Conservation (phyloP, 1,284 basidiomycete species). For the Neonothopanus nambi region DNA sequence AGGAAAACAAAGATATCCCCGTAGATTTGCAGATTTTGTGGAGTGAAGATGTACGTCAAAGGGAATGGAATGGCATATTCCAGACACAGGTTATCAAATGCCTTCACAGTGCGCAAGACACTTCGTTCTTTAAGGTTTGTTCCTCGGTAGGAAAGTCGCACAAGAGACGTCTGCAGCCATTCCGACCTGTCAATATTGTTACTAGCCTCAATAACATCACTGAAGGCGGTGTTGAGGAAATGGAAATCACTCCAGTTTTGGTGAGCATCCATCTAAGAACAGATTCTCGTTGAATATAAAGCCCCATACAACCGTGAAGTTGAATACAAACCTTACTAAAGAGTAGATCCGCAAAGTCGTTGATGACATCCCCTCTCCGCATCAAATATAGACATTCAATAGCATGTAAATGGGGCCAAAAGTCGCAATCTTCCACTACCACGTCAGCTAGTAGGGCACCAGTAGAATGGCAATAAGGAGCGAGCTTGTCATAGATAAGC, state of each 20-base stretch:
- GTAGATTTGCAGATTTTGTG: slow-evolving; percentile 59
- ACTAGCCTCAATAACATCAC: slow-evolving; percentile 61
- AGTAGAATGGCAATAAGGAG: slow-evolving; percentile 55
- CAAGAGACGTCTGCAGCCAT: slow-evolving; percentile 71
- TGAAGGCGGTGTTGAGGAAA: slow-evolving; percentile 77
- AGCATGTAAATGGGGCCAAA: slow-evolving; percentile 68
- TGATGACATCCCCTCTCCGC: slow-evolving; percentile 70
- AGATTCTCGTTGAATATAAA: not conserved
- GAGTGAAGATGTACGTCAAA: slow-evolving; percentile 75
- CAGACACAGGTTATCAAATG: slow-evolving; percentile 64
- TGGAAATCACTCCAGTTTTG: slow-evolving; percentile 83
- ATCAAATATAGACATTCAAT: slow-evolving; percentile 78
- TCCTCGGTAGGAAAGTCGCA: slow-evolving; percentile 71
- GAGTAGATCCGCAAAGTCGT: slow-evolving; percentile 68
- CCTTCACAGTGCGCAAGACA: slow-evolving; percentile 53
- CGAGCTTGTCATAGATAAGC: slow-evolving; percentile 63
- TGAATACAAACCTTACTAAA: slow-evolving; percentile 62
- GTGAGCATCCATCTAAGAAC: slow-evolving; percentile 63
- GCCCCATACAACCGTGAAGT: not conserved
- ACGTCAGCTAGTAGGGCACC: slow-evolving; percentile 59
- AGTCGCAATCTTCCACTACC: slow-evolving; percentile 68
- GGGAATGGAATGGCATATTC: slow-evolving; percentile 85
- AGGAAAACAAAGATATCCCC: slow-evolving; percentile 76
- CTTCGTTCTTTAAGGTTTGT: slow-evolving; percentile 41
- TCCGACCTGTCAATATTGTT: slow-evolving; percentile 38